phyloP scores from a whole-genome alignment of 2,329 filamentous ascomycete species.

The Tolypocladium inflatum region DNA sequence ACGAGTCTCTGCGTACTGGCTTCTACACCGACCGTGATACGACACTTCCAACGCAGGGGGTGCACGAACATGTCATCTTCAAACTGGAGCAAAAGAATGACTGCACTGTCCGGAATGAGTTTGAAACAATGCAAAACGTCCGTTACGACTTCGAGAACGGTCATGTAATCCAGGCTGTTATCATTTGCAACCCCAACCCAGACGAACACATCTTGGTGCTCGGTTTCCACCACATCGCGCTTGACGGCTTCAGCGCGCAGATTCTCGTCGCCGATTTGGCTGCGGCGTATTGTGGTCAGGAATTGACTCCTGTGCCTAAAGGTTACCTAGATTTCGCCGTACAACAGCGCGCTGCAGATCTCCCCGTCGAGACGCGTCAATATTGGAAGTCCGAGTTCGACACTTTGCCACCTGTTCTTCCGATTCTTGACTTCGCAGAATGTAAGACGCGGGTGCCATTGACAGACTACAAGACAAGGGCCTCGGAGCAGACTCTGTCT shows the following conservation, averaged over 20 bases:
- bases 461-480: background rate
- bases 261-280: slow-evolving; percentile 34
- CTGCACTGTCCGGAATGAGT: slow-evolving; percentile 14
- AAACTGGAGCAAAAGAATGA: slow-evolving; percentile 14
- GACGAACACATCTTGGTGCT: slow-evolving; percentile 30
- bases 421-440: slow-evolving; percentile 10
- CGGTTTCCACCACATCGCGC: slow-evolving; percentile 36
- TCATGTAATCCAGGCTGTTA: background rate
- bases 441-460: background rate
- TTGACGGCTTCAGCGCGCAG: slow-evolving; percentile 36
- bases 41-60: slow-evolving; percentile 13
- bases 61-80: slow-evolving; percentile 13
- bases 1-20: slow-evolving; percentile 24
- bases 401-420: slow-evolving; percentile 11
- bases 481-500: background rate
- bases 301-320: slow-evolving; percentile 8
- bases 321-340: slow-evolving; percentile 27
- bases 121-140: slow-evolving; percentile 17
- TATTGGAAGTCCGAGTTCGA: background rate
- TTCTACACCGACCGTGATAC: slow-evolving; percentile 12
- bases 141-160: slow-evolving; percentile 22
- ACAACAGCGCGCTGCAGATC: slow-evolving; percentile 12
- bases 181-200: slow-evolving; percentile 12
- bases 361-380: background rate
- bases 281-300: slow-evolving; percentile 25